A percentile compares a stretch with the other conserved stretches of the same genome.
Conservation (phyloP, 768 basidiomycete species). For the Mycena kentingensis region DNA sequence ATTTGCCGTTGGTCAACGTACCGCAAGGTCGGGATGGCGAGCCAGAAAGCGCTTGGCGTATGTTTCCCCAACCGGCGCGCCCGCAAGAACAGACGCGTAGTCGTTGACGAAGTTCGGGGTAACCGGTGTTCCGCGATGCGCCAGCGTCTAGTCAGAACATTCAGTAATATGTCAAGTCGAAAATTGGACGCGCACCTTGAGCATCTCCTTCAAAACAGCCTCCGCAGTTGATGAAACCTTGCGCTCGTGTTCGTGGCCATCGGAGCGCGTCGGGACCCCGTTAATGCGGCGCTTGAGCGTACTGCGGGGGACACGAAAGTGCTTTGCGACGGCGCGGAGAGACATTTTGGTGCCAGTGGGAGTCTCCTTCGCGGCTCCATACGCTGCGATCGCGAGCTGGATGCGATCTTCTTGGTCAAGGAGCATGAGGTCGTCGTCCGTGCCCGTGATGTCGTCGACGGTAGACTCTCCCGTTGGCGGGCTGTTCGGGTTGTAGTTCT, state of each 20-base stretch:
- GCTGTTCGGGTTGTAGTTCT: no score
- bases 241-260: conserved; percentile 9
- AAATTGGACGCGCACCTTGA: conserved; percentile 3
- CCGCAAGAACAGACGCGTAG: conserved; percentile 1
- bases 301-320: neutral
- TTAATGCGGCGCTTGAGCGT: neutral
- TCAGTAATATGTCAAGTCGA: neutral
- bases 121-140: neutral
- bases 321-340: no score
- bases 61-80: neutral
- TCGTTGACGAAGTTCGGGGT: neutral
- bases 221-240: conserved; percentile 3
- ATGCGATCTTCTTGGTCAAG: no score
- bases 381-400: no score
- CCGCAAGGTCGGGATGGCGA: conserved; percentile 8
- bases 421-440: no score
- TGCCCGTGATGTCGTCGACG: no score
- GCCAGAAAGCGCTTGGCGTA: conserved; percentile 6
- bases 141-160: conserved; percentile 4
- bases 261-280: conserved; percentile 1
- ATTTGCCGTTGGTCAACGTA: neutral
- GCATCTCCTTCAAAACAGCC: conserved; percentile 1
- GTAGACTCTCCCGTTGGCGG: no score
- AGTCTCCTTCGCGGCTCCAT: no score
- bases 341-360: no score